These are phyloP conservation scores for Solanum hybrid DNA, from an alignment of 305 asterid species.

Conservation along the genomic window DNA sequence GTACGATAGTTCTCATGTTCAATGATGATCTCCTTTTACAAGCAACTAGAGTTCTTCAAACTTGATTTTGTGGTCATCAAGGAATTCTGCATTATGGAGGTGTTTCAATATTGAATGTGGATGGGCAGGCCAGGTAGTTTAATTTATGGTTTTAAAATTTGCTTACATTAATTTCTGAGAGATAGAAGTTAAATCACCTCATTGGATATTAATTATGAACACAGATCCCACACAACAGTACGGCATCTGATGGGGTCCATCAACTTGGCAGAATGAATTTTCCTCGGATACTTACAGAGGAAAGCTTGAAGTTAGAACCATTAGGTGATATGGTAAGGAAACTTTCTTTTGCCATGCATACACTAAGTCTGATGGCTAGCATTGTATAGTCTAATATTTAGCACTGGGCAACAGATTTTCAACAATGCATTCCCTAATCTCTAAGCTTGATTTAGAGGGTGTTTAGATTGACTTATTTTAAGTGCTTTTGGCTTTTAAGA, in stretches of 20 bases:
- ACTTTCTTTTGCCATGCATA: not conserved
- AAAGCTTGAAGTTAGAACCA: constrained; percentile 36
- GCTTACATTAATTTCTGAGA: not conserved
- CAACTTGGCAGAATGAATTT: constrained; percentile 14
- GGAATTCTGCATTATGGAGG: constrained; percentile 69
- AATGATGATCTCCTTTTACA: not conserved
- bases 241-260: constrained; percentile 8
- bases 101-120: constrained; percentile 56
- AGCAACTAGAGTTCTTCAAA: not conserved
- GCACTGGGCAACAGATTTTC: not conserved
- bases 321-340: constrained; percentile 48
- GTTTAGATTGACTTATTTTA: not conserved
- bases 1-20: constrained; percentile 19
- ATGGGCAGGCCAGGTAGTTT: constrained; percentile 71
- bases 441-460: not conserved
- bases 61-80: constrained; percentile 15
- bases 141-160: constrained; percentile 19
- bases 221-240: constrained; percentile 35
- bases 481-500: not conserved
- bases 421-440: not conserved
- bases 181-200: not conserved
- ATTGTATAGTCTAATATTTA: not conserved
- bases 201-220: constrained; percentile 17
- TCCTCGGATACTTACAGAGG: constrained; percentile 21
- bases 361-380: not conserved